Evolutionary conservation across 495 filamentous ascomycete genomes (phyloP), one percentile per base, ranked within the genome.

Genomic region (Cercophora newfieldiana): DNA sequence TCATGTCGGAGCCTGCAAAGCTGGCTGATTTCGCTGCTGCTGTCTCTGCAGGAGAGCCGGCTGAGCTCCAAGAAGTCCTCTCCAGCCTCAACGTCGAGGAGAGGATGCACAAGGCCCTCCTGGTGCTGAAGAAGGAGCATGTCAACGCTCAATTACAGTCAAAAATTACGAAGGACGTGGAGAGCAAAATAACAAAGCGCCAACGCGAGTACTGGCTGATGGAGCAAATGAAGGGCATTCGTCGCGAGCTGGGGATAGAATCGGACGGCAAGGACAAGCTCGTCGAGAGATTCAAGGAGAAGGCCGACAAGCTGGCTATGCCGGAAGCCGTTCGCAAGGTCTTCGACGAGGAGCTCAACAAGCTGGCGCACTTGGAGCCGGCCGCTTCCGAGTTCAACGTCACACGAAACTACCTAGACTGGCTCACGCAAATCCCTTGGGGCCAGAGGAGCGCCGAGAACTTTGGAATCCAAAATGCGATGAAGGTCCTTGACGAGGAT

Each of bases 181-280:
- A 99, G 76, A 90, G 85, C 66, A 97, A 97, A 80, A 99, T 99
- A 64, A 94, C 96, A 70, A 97, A 98, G 80, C 89, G 95, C 12
- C 95, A 99, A 74, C 89, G 95, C 29, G 96, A 99, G 72, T 99
- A 99, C 80, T 99, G 92, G 92, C 81, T 99, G 21, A 94, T 95
- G 92, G 95, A 99, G 76, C 96, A 99, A 72, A 96, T 98, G 94
- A 98, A 97, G 79, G 96, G 93, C n/a, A 98, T 99, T 72, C 89
- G 91, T 66, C 84, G 94, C 61, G 96, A 99, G 75, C 84, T 99
- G 22, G 96, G 96, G 16, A 92, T 97, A 62, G 96, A 98, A 77
- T 95, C 91, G 3, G 95, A 99, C 71, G 95, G 96, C 31, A 99
- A 97, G 76, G 95, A 99, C 65, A 97, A 97, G 78, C 84, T 99